Evolutionary conservation across 2,329 filamentous ascomycete genomes (phyloP), one percentile per base, ranked within the genome.

Genomic region (Aspergillus sergii): DNA sequence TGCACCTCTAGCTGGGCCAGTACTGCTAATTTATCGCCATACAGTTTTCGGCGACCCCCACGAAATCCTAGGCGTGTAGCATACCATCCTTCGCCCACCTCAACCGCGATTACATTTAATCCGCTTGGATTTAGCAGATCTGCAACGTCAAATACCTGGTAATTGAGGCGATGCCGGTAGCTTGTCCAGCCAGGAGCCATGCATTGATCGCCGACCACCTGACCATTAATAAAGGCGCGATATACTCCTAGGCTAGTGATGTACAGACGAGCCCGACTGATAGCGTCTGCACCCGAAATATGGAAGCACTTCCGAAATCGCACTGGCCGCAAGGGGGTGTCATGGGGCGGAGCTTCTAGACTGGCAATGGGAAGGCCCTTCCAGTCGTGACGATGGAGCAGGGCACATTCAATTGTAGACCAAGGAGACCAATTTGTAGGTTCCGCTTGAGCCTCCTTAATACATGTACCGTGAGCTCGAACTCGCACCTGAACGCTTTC

Each of bases 71-170:
- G 67, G 2, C 75, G 73, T 5, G 73, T 73, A 2, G 70, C 69
- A 65, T 77, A 85, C 84, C 84, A 86, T 1, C 85, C 84, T 65
- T 85, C 83, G 2, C 76, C 83, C 26, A 85, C 75, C 16, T 78
- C 75, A 4, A 79, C 75, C 0, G 75, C 79, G 39, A 85, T 71
- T 0, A 72, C 73, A 66, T 85, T 85, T 4, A 68, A 62, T 2
- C 75, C 76, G 0, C 67, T 50, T 7, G 6, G 19, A 3, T 59
- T 62, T 1, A 86, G 61, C 0, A 83, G 73, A 0, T 74, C 63
- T 0, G 79, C 80, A 1, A 87, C 81, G 63, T 88, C 83, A 60
- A 83, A 85, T 0, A 81, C 83, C 60, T 87, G 80, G 63, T 87
- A 88, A 1, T 79, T 75, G n/a, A 83, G 78, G 0, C 85, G 78